These are phyloP conservation scores for Hibiscus trionum DNA, from an alignment of 345 rosid genomes.

Conservation along the genomic window DNA sequence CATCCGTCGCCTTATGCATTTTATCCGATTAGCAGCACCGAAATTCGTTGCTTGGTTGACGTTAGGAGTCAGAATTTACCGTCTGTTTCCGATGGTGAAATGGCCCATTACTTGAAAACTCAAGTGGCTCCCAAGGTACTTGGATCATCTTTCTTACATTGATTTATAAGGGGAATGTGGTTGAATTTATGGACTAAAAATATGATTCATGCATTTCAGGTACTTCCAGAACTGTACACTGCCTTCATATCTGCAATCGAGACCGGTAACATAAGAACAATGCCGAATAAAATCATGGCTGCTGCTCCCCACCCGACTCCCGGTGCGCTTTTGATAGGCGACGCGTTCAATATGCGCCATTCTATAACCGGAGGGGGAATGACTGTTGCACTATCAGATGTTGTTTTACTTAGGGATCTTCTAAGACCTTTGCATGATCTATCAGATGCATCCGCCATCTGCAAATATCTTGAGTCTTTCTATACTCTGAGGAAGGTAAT, in stretches of 20 bases:
- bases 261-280: constrained; percentile 40
- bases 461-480: neutral
- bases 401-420: constrained; percentile 1
- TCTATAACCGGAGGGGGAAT: constrained; percentile 9
- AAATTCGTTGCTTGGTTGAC: constrained; percentile 63
- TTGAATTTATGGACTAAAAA: neutral
- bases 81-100: constrained; percentile 62
- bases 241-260: constrained; percentile 37
- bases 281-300: constrained; percentile 52
- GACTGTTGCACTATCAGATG: constrained; percentile 2
- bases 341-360: constrained; percentile 3
- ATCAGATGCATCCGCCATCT: too few species aligned
- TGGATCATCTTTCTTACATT: neutral
- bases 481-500: constrained; percentile 10
- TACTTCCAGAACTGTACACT: constrained; percentile 31
- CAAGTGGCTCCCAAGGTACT: constrained; percentile 43
- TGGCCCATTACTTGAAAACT: constrained; percentile 48
- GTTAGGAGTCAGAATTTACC: constrained; percentile 54
- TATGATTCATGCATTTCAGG: constrained; percentile 18
- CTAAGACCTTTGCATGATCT: neutral
- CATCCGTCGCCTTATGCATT: constrained; percentile 50
- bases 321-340: neutral
- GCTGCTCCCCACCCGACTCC: constrained; percentile 27
- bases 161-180: neutral
- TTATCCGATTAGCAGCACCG: constrained; percentile 51